Conservation (phyloP, 2,329 filamentous ascomycete genomes). For the Cercospora brassicicola region DNA sequence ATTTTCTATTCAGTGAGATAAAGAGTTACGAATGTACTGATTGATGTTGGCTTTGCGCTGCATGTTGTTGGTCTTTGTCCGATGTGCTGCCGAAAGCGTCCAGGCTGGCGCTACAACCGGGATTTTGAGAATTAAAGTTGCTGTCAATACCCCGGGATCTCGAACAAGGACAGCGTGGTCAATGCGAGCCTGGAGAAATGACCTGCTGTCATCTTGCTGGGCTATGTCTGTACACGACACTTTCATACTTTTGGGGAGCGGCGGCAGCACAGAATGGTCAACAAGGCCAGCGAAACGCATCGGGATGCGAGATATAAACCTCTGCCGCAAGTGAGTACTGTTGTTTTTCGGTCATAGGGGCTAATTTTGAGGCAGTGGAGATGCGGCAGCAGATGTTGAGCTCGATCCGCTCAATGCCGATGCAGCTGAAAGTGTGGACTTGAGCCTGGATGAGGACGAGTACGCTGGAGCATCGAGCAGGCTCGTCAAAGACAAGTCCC, state of each 20-base stretch:
- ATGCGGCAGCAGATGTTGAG: constrained; percentile 8
- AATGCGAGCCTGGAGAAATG: neutral
- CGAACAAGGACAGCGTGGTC: constrained; percentile 11
- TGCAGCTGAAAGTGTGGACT: neutral
- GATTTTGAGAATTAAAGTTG: constrained; percentile 7
- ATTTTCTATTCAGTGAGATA: neutral
- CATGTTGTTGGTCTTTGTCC: neutral
- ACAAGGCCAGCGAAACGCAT: neutral
- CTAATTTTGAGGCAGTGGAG: neutral
- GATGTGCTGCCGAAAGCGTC: neutral
- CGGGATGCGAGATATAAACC: constrained; percentile 5
- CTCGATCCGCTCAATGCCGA: neutral
- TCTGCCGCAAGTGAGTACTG: constrained; percentile 1
- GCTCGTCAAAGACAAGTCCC: neutral
- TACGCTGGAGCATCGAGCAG: neutral
- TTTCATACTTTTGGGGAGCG: neutral
- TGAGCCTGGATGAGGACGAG: constrained; percentile 1
- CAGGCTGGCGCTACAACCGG: neutral
- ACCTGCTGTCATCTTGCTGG: neutral
- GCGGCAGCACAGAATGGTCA: constrained; percentile 6
- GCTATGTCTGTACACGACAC: neutral
- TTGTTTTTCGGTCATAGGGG: neutral
- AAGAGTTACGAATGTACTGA: neutral
- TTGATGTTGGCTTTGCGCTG: neutral
- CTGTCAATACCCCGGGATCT: neutral